These are phyloP conservation scores for Tritrichomonas foetus DNA, from an alignment of 208 protist genomes.

Conservation along the genomic window DNA sequence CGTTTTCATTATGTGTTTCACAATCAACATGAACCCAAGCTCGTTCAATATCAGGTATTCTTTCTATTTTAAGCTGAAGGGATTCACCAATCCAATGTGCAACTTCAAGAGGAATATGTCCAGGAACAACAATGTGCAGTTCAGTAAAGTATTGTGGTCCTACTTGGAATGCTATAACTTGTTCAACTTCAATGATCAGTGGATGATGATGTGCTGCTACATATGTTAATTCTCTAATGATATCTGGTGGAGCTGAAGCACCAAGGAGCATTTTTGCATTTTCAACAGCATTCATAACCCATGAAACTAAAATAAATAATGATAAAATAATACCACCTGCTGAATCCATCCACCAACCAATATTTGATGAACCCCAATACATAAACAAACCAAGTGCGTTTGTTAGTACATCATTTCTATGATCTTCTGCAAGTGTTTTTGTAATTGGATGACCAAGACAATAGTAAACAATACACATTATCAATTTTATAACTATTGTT, in stretches of 20 bases:
- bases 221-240: not conserved
- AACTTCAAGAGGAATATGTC: not conserved
- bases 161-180: constrained; percentile 14
- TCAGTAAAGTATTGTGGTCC: constrained; percentile 24
- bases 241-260: not conserved
- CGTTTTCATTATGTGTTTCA: not conserved
- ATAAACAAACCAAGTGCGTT: constrained; percentile 2
- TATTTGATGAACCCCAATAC: not conserved
- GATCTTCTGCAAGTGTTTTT: not conserved
- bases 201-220: constrained; percentile 28
- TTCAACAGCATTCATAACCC: not conserved
- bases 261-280: constrained; percentile 30
- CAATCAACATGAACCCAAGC: constrained; percentile 10
- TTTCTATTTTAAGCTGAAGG: not conserved
- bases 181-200: not conserved
- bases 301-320: not conserved
- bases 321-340: not conserved
- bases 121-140: not conserved
- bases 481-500: not conserved
- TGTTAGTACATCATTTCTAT: constrained; percentile 7
- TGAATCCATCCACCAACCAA: constrained; percentile 40
- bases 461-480: not conserved
- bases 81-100: constrained; percentile 26
- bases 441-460: constrained; percentile 16
- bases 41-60: not conserved